Evolutionary conservation across 2,329 filamentous ascomycete species (phyloP).

Genomic region (Penicillium sp.): DNA sequence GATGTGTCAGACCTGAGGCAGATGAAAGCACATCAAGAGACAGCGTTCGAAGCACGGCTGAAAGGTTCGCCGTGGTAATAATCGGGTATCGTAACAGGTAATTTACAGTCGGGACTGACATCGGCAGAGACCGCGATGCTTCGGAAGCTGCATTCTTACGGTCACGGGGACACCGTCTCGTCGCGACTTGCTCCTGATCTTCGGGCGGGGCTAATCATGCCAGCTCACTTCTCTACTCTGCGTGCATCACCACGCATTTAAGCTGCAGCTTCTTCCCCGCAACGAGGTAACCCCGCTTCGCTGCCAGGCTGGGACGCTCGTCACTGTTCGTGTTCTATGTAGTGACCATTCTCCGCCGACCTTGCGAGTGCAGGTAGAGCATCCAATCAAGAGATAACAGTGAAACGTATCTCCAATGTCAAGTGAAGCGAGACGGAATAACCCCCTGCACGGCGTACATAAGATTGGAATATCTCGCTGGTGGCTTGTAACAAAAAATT

Average conservation of each 20-base stretch:
- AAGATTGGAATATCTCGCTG: not conserved
- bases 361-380: not conserved
- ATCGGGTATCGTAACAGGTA: not conserved
- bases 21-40: not conserved
- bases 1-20: too few relatives aligned
- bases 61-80: not conserved
- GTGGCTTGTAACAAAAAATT: not conserved
- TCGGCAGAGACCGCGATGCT: constrained; percentile 1
- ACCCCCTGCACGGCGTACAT: not conserved
- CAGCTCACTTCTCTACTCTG: constrained; percentile 9
- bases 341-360: not conserved
- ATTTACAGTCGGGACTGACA: constrained; percentile 3
- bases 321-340: not conserved
- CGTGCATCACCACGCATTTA: not conserved
- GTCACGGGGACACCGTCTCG: not conserved
- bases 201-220: constrained; percentile 4
- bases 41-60: not conserved
- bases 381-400: not conserved
- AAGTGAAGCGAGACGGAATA: not conserved
- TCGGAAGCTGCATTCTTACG: not conserved
- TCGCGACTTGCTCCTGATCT: not conserved
- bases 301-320: not conserved
- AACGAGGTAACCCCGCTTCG: not conserved
- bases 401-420: too few relatives aligned
- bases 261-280: not conserved